phyloP scores from a whole-genome alignment of 768 basidiomycete species.

The Termitomyces sp. region DNA sequence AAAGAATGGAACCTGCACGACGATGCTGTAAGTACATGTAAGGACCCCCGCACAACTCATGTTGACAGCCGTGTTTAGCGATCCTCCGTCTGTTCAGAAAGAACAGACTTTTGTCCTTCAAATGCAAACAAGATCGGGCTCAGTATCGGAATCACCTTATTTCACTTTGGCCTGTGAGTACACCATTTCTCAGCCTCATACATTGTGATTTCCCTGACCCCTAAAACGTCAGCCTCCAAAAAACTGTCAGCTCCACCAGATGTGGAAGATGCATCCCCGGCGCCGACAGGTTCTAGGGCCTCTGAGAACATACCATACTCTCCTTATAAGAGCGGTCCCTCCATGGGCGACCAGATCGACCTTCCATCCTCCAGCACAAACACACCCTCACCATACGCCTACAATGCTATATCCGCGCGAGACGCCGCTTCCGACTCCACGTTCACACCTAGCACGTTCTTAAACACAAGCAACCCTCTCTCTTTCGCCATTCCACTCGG shows the following conservation, averaged over 20 bases:
- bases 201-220: neutral
- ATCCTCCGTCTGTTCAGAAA: neutral
- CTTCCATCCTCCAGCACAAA: neutral
- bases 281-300: neutral
- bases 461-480: conserved; percentile 20
- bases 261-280: neutral
- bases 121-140: conserved; percentile 20
- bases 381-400: neutral
- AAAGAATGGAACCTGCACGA: conserved; percentile 15
- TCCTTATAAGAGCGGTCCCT: neutral
- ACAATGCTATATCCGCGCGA: neutral
- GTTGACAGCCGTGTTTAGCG: conserved; percentile 1
- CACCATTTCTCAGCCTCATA: neutral
- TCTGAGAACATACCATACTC: neutral
- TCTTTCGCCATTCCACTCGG: conserved; percentile 30
- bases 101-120: conserved; percentile 7
- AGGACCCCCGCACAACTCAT: neutral
- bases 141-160: conserved; percentile 16
- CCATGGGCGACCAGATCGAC: neutral
- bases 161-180: conserved; percentile 23
- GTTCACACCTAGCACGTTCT: conserved; percentile 12
- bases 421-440: conserved; percentile 3
- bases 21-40: conserved; percentile 18
- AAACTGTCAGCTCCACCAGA: neutral
- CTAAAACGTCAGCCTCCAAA: neutral